phyloP scores from a whole-genome alignment of 257 asterid species.

The Nyctanthes arbortristis region DNA sequence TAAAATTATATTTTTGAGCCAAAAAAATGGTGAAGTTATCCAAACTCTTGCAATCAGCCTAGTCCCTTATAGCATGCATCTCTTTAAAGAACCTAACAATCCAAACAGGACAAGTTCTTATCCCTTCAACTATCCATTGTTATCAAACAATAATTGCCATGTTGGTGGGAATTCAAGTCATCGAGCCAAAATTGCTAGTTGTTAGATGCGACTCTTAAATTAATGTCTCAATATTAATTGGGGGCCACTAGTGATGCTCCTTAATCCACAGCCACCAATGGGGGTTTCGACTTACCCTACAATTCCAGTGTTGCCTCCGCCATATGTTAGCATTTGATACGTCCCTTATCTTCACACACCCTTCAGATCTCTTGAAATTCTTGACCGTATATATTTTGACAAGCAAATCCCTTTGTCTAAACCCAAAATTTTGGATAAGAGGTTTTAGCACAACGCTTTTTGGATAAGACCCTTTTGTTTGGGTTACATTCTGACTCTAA shows the following conservation, averaged over 20 bases:
- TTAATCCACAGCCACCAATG: slow-evolving; percentile 44
- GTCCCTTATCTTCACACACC: slow-evolving; percentile 18
- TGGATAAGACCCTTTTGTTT: slow-evolving; percentile 22
- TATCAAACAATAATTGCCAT: slow-evolving; percentile 9
- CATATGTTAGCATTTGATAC: slow-evolving; percentile 42
- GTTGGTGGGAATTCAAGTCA: slow-evolving; percentile 4
- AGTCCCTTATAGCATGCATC: too few species aligned
- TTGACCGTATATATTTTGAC: background rate
- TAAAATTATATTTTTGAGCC: too few species aligned
- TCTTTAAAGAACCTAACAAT: too few species aligned
- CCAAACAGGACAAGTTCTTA: too few species aligned
- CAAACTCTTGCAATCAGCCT: too few species aligned
- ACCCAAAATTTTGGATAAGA: background rate
- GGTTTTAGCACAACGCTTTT: background rate
- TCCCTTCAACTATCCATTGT: too few species aligned
- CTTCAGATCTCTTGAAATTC: background rate
- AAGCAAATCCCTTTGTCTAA: background rate
- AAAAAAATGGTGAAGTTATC: too few species aligned
- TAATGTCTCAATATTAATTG: slow-evolving; percentile 19
- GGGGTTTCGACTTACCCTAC: slow-evolving; percentile 12
- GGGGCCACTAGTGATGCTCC: slow-evolving; percentile 33
- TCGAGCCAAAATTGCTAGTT: background rate
- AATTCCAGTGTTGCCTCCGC: slow-evolving; percentile 34
- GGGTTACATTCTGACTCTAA: background rate
- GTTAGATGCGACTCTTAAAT: slow-evolving; percentile 3